Base-by-base conservation (phyloP, 2,329 filamentous ascomycete genomes). In the Dothistroma pini region DNA sequence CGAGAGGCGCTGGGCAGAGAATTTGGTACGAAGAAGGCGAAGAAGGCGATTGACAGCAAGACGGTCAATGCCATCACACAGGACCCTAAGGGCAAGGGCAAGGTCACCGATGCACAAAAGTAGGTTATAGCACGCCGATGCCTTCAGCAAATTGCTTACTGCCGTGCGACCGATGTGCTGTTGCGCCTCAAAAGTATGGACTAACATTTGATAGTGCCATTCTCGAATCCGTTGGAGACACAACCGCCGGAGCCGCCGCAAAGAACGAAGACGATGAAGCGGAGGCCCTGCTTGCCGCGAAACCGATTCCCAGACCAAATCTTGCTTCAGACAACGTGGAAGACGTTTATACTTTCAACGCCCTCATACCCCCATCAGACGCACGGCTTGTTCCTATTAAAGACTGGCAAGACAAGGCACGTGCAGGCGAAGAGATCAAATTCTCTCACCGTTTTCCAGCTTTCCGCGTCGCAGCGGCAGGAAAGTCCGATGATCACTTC, bases 11-110 rank as follows among this genome's bases (percentile, higher is more conserved):
- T 96, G 12, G 89, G 89, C 47, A 83, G 89, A 69, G 86, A 88
- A 34, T 96, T 96, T 70, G 91, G 91, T 74, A 93, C 90, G 29
- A 92, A 90, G 79, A 93, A 93, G 77, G 89, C 90, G 22, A 89
- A 87, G 80, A 93, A 93, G 77, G 88, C 86, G 0, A 86, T 95
- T 67, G 81, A 83, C 31, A 84, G 87, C 59, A 81, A 84, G 65
- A 86, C 86, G 2, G 82, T 89, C 69, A 92, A 93, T 71, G 88
- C 89, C 19, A 91, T 93, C 67, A 77, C 70, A 38, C 68, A 73
- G 74, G 70, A 76, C 58, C 74, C 79, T n/a, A 76, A 77, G 38
- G 75, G 72, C 57, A 76, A 80, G 29, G 76, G 77, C 35, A 83
- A 83, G 67, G 78, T 86, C 48, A 83, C 84, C 60, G 77, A 81